A percentile compares a stretch with the other conserved stretches of the same genome.
Evolutionary conservation across 2,329 filamentous ascomycete genomes (phyloP).

Genomic region (Basipetospora chlamydospora): DNA sequence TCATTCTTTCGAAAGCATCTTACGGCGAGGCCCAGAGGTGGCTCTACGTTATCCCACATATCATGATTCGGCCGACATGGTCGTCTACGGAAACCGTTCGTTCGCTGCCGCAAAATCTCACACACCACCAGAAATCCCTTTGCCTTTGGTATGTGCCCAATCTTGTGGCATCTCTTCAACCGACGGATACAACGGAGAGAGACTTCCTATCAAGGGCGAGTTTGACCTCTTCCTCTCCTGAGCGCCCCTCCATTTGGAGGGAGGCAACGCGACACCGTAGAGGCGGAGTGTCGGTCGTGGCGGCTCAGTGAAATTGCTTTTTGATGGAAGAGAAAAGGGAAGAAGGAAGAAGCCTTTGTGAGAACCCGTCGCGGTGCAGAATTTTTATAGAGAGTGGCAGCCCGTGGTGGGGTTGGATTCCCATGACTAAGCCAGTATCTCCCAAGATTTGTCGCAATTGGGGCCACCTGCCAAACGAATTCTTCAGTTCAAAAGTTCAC

Average conservation of each 20-base stretch:
- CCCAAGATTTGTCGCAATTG: too few relatives aligned
- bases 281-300: constrained; percentile 47
- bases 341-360: constrained; percentile 16
- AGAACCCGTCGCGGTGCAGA: constrained; percentile 11
- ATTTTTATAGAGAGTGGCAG: constrained; percentile 2
- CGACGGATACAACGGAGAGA: constrained; percentile 23
- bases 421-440: constrained; percentile 1
- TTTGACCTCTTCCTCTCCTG: constrained; percentile 33
- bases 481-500: too few relatives aligned
- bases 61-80: too few relatives aligned
- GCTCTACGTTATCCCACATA: too few relatives aligned
- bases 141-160: constrained; percentile 32
- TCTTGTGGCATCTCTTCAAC: constrained; percentile 44
- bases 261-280: constrained; percentile 51
- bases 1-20: too few relatives aligned
- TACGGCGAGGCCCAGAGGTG: too few relatives aligned
- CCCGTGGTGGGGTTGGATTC: background rate
- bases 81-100: too few relatives aligned
- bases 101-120: background rate
- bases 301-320: constrained; percentile 50
- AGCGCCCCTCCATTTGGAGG: constrained; percentile 31
- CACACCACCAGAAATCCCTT: too few relatives aligned
- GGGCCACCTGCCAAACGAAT: too few relatives aligned
- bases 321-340: constrained; percentile 34
- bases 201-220: constrained; percentile 46